These are phyloP conservation scores for Linnemannia hyalina DNA, from an alignment of 192 early-diverging fungal genomes.

Conservation along the genomic window DNA sequence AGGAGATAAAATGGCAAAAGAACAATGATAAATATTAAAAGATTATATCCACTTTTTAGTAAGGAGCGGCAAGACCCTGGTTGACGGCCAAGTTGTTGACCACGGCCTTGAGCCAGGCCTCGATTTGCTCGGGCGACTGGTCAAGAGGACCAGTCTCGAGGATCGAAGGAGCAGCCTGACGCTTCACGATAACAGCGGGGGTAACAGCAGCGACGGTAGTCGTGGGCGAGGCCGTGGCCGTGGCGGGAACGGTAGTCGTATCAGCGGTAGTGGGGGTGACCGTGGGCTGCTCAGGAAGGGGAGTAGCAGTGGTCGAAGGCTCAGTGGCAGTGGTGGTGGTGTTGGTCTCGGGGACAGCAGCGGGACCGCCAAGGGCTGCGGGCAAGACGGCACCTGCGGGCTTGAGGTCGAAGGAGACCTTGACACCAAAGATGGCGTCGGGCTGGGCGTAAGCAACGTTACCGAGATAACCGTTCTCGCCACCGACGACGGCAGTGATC, in stretches of 20 bases:
- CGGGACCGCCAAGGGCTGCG: background rate
- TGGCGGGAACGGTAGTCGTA: background rate
- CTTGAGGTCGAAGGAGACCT: constrained; percentile 1
- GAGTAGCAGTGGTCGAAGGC: background rate
- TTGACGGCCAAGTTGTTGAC: constrained; percentile 29
- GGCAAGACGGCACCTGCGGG: constrained; percentile 9
- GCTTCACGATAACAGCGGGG: background rate
- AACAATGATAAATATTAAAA: background rate
- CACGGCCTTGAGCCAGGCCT: constrained; percentile 47
- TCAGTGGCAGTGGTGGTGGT: background rate
- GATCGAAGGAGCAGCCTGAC: background rate
- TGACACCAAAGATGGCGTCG: constrained; percentile 24
- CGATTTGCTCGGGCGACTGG: background rate
- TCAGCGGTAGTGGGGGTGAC: background rate
- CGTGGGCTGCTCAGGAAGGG: background rate
- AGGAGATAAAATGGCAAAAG: background rate
- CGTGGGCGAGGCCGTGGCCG: background rate
- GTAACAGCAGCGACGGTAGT: background rate
- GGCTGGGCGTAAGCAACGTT: constrained; percentile 37
- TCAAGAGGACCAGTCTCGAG: background rate
- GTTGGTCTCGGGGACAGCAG: background rate
- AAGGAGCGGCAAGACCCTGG: constrained; percentile 31
- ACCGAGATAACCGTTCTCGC: constrained; percentile 28
- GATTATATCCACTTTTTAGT: constrained; percentile 5
- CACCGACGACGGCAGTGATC: constrained; percentile 34